Evolutionary conservation across 148 eudicot genomes (phyloP).

Genomic region (Camellia japonica): DNA sequence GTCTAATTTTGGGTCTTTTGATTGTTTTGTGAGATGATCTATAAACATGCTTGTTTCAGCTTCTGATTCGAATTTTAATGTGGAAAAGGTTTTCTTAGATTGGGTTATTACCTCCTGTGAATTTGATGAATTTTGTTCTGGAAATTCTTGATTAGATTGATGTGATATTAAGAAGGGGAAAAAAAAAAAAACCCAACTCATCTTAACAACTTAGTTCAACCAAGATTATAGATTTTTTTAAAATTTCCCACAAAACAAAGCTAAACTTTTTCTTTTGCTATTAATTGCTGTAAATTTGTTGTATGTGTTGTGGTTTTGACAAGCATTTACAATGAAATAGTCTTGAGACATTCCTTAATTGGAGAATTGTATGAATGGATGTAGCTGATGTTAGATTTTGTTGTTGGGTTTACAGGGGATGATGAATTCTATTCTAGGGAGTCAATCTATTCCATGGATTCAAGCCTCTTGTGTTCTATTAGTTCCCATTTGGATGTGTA

Average conservation of each 20-base stretch:
- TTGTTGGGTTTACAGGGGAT: constrained; percentile 51
- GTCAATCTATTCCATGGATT: constrained; percentile 42
- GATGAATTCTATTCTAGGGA: constrained; percentile 48
- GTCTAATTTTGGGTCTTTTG: background rate
- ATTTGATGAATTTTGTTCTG: background rate
- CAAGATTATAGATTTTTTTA: too few species aligned
- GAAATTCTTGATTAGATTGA: background rate
- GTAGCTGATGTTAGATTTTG: constrained; percentile 24
- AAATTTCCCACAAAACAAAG: background rate
- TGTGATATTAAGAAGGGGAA: background rate
- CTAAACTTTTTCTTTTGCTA: too few species aligned
- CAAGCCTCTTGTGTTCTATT: constrained; percentile 33
- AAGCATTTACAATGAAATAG: background rate
- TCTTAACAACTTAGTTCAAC: too few species aligned
- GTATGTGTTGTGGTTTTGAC: background rate
- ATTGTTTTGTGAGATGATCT: background rate
- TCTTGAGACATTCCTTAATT: background rate
- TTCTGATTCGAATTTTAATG: background rate
- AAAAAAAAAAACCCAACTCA: too few species aligned
- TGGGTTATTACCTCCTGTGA: background rate
- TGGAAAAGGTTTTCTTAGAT: background rate
- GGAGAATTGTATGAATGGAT: background rate
- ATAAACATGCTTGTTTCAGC: background rate
- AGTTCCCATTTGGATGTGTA: constrained; percentile 43
- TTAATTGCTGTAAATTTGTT: background rate